A percentile compares a stretch with the other conserved stretches of the same genome.
phyloP scores from a whole-genome alignment of 2,329 filamentous ascomycete genomes.

The Talaromyces sp. region DNA sequence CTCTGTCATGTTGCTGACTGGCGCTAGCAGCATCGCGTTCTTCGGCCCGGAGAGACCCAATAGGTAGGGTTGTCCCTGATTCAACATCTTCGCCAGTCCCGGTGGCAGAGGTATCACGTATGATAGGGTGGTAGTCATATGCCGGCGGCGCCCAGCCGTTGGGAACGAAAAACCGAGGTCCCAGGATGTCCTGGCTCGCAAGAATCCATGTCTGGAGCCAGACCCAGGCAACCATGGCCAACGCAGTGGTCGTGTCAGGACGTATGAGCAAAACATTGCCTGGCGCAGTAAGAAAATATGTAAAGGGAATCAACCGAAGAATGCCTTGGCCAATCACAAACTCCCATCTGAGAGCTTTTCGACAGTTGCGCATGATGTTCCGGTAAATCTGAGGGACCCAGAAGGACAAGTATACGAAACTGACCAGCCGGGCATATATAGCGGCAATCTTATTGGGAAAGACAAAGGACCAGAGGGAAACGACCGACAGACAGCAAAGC shows the following conservation, averaged over 20 bases:
- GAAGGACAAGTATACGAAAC: slow-evolving; percentile 76
- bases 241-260: slow-evolving; percentile 60
- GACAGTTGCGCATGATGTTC: slow-evolving; percentile 85
- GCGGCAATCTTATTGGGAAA: slow-evolving; percentile 49
- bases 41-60: slow-evolving; percentile 58
- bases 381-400: slow-evolving; percentile 90
- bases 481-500: slow-evolving; percentile 51
- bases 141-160: slow-evolving; percentile 57
- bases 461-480: slow-evolving; percentile 54
- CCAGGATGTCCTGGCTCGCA: slow-evolving; percentile 75
- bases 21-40: slow-evolving; percentile 30
- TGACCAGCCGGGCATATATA: slow-evolving; percentile 56
- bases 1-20: slow-evolving; percentile 9
- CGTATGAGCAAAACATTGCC: slow-evolving; percentile 77
- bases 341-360: slow-evolving; percentile 82
- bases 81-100: slow-evolving; percentile 66
- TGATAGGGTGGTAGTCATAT: slow-evolving; percentile 91
- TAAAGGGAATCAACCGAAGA: slow-evolving; percentile 70
- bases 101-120: slow-evolving; percentile 46
- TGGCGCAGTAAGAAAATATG: slow-evolving; percentile 74
- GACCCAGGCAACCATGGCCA: slow-evolving; percentile 66
- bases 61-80: slow-evolving; percentile 67
- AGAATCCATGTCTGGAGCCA: slow-evolving; percentile 80
- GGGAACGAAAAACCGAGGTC: slow-evolving; percentile 79
- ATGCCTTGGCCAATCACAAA: slow-evolving; percentile 81